phyloP scores from a whole-genome alignment of 345 rosid species.

The Linum tenue region DNA sequence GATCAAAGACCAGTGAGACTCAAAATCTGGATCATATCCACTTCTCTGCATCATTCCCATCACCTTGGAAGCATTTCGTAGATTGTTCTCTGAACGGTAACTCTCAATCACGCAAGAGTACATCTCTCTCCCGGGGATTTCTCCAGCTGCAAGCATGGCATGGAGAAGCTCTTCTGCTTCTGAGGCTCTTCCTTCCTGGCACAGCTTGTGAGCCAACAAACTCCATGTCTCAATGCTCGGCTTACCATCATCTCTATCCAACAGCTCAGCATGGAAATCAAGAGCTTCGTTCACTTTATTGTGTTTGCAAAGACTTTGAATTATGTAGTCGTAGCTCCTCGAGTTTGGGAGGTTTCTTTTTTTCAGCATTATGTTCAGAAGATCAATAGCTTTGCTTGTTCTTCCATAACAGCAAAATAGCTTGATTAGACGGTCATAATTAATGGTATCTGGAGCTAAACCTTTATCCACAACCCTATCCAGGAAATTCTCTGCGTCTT shows the following conservation, averaged over 20 bases:
- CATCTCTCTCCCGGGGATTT: conserved; percentile 51
- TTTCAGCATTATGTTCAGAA: conserved; percentile 56
- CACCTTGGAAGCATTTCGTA: conserved; percentile 47
- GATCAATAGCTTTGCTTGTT: conserved; percentile 42
- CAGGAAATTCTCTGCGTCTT: conserved; percentile 48
- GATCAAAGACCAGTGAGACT: conserved; percentile 73
- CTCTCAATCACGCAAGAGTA: conserved; percentile 38
- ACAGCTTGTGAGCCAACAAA: conserved; percentile 29
- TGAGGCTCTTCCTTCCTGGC: conserved; percentile 30
- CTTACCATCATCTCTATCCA: conserved; percentile 33
- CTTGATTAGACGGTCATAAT: conserved; percentile 51
- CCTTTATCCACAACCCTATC: conserved; percentile 32
- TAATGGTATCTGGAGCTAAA: conserved; percentile 25
- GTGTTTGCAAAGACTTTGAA: conserved; percentile 32
- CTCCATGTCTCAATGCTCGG: conserved; percentile 47
- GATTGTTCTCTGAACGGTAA: conserved; percentile 44
- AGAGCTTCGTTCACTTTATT: conserved; percentile 39
- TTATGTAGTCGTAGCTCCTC: conserved; percentile 51
- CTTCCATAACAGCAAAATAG: conserved; percentile 34
- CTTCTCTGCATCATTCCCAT: conserved; percentile 51
- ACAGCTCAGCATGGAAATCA: conserved; percentile 59
- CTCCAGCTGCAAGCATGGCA: conserved; percentile 36
- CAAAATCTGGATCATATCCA: conserved; percentile 59
- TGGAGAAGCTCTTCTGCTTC: conserved; percentile 51
- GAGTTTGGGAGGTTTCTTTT: conserved; percentile 37